These are phyloP conservation scores for Pachysandra terminalis DNA, from an alignment of 164 flowering plant species.

Conservation along the genomic window DNA sequence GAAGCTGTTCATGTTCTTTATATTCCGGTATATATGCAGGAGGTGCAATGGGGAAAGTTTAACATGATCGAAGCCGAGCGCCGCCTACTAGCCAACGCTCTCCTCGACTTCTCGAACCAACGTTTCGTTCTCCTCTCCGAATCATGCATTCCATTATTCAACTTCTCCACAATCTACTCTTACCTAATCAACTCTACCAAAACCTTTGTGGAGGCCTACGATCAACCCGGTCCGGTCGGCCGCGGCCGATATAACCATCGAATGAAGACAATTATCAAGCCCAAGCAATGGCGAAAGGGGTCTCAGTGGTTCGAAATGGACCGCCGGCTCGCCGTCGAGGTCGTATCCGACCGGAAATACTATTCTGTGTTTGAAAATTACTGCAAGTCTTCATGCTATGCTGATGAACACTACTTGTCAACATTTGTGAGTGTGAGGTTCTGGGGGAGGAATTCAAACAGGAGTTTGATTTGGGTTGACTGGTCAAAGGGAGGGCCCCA, in stretches of 20 bases:
- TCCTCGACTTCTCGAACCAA: too few species aligned
- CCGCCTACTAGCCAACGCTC: too few species aligned
- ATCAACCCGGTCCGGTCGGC: constrained; percentile 46
- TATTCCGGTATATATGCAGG: constrained; percentile 43
- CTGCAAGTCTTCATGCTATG: constrained; percentile 40
- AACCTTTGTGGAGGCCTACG: constrained; percentile 46
- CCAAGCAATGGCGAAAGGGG: constrained; percentile 55
- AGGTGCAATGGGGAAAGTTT: constrained; percentile 64
- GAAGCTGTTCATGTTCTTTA: neutral
- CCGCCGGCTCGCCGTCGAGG: constrained; percentile 44
- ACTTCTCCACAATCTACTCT: too few species aligned
- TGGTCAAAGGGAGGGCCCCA: constrained; percentile 76
- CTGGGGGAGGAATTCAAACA: constrained; percentile 34
- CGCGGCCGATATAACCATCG: constrained; percentile 51
- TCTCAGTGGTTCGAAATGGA: constrained; percentile 71
- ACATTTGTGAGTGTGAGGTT: constrained; percentile 47
- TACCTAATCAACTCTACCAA: constrained; percentile 54
- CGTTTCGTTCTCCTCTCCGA: too few species aligned
- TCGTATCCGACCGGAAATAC: constrained; percentile 46
- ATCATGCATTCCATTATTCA: too few species aligned
- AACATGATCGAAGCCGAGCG: constrained; percentile 80
- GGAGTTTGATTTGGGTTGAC: too few species aligned
- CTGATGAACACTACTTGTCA: constrained; percentile 76
- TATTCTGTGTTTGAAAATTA: constrained; percentile 35
- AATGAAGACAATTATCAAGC: constrained; percentile 39